Conservation (phyloP, 345 rosid species). For the Eucalyptus sp. region DNA sequence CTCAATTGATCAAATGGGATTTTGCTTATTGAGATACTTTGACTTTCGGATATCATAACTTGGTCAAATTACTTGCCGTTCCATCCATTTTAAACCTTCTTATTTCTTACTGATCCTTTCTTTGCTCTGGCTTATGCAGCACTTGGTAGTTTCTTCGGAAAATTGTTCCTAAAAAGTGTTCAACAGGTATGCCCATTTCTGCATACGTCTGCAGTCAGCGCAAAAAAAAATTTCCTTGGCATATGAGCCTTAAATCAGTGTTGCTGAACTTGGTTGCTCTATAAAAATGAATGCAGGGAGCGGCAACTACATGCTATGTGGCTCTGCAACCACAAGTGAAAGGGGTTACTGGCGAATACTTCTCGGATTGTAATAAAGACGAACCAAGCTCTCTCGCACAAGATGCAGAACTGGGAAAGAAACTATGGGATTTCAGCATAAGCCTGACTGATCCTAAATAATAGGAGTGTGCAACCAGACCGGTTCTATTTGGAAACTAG, state of each 20-base stretch:
- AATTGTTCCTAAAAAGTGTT: constrained; percentile 23
- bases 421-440: neutral
- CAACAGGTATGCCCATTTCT: constrained; percentile 16
- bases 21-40: neutral
- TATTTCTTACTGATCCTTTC: neutral
- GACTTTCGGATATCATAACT: neutral
- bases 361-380: neutral
- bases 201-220: neutral
- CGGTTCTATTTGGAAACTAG: accelerated
- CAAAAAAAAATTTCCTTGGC: neutral
- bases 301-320: neutral
- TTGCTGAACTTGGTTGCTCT: neutral
- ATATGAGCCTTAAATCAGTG: neutral
- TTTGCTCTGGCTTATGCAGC: constrained; percentile 11
- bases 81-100: neutral
- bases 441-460: constrained; percentile 1
- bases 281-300: neutral
- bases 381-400: constrained; percentile 5
- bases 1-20: neutral
- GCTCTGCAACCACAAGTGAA: neutral
- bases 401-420: constrained; percentile 3
- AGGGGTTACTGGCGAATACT: neutral
- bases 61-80: neutral
- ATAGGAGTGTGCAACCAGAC: no score
- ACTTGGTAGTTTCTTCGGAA: neutral